Percentiles rank a stretch among this genome's conserved stretches.
These are phyloP conservation scores for Oryza officinalis DNA, from an alignment of 176 grass and related monocot species.

Conservation along the genomic window DNA sequence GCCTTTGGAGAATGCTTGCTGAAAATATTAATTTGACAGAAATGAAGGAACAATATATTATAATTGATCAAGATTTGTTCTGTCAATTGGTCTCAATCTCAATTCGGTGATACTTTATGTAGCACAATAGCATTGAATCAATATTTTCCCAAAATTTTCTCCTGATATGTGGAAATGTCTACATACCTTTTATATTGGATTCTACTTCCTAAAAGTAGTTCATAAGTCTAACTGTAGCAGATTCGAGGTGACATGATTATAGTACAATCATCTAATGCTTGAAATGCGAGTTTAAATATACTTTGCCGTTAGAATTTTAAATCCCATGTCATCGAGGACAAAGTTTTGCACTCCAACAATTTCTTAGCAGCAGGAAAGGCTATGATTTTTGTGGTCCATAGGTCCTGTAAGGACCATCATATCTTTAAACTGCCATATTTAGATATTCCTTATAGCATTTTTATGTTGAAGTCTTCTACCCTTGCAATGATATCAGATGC, in stretches of 20 bases:
- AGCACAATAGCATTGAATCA: not conserved
- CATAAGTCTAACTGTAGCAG: not conserved
- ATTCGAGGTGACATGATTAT: not conserved
- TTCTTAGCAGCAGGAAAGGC: slow-evolving; percentile 7
- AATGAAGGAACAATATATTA: not conserved
- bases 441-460: slow-evolving; percentile 15
- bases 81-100: not conserved
- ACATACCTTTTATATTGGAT: not conserved
- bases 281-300: not conserved
- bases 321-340: not conserved
- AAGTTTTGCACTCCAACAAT: not conserved
- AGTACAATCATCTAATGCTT: not conserved
- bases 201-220: slow-evolving; percentile 16
- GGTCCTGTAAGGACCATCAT: slow-evolving; percentile 5
- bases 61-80: slow-evolving; percentile 1
- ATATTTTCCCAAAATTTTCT: not conserved
- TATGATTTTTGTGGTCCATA: slow-evolving; percentile 1
- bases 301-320: not conserved
- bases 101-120: not conserved
- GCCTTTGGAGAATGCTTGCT: not conserved
- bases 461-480: not conserved
- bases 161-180: not conserved
- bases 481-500: slow-evolving; percentile 31
- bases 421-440: slow-evolving; percentile 15
- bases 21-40: slow-evolving; percentile 18